A percentile compares a stretch with the other conserved stretches of the same genome.
These are phyloP conservation scores for Metschnikowia drakensbergensis DNA, from an alignment of 805 yeast species.

Conservation along the genomic window DNA sequence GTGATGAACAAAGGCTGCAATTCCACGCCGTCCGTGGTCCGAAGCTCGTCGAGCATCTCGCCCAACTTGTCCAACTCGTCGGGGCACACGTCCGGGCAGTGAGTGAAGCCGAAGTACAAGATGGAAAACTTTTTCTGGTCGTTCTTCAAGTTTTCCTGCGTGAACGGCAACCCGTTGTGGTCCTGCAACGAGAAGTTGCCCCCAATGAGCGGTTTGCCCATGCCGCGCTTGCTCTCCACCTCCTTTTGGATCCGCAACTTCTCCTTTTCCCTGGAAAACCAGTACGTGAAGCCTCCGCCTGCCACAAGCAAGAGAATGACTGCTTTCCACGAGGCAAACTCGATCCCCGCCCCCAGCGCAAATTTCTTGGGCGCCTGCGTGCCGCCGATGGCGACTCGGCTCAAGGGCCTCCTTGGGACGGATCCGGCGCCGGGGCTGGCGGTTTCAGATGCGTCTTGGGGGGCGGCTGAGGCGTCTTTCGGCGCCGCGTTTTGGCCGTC, in stretches of 20 bases:
- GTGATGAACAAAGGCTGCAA: slow-evolving; percentile 89
- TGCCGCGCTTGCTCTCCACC: slow-evolving; percentile 80
- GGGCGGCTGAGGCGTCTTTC: slow-evolving; percentile 1
- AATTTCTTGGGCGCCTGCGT: slow-evolving; percentile 32
- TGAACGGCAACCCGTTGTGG: slow-evolving; percentile 65
- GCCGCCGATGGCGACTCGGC: slow-evolving; percentile 77
- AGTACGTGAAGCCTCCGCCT: slow-evolving; percentile 69
- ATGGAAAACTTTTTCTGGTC: slow-evolving; percentile 61
- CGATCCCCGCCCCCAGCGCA: slow-evolving; percentile 46
- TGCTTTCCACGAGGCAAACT: slow-evolving; percentile 84
- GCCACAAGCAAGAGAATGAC: slow-evolving; percentile 59
- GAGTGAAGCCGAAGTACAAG: slow-evolving; percentile 93
- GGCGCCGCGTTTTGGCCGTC: not conserved
- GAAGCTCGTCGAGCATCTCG: slow-evolving; percentile 58
- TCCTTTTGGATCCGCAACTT: slow-evolving; percentile 69
- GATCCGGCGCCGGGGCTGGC: not conserved
- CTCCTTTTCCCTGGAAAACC: slow-evolving; percentile 73
- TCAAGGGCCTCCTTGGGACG: slow-evolving; percentile 55
- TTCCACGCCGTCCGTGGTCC: slow-evolving; percentile 48
- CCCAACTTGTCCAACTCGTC: slow-evolving; percentile 95
- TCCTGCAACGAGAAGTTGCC: slow-evolving; percentile 81
- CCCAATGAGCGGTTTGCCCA: slow-evolving; percentile 91
- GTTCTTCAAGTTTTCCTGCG: slow-evolving; percentile 71
- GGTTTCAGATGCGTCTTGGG: not conserved
- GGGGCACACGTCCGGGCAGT: slow-evolving; percentile 98